Evolutionary conservation across 257 asterid species (phyloP), one percentile per base, ranked within the genome.

Genomic region (Solanum clarkiae): DNA sequence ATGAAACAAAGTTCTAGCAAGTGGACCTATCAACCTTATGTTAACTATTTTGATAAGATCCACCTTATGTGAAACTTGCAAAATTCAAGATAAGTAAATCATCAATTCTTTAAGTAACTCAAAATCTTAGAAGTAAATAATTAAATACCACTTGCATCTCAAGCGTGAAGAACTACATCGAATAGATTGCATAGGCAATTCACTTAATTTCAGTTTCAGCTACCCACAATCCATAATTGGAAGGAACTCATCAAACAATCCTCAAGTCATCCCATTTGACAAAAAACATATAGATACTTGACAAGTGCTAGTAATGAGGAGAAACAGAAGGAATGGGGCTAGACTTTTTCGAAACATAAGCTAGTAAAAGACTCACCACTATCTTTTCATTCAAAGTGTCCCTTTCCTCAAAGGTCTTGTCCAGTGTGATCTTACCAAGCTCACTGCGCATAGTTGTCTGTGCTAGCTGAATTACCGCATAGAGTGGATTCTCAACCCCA

Each of bases 401-500:
- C 84, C 97, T 93, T 88, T 96, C 99, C 89, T 93, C 98, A 85
- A 96, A 96, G n/a, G 98, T 95, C 93, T 95, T 95, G 93, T 95
- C 99, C 56, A 96, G 90, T 17, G 97, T 94, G 86, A 96, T 95
- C 91, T 96, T 96, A 20, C 99, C 98, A 45, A 96, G 94, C 92
- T 96, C 98, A 90, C 99, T 96, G n/a, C 98, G 91, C 98, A 96
- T 96, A 56, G 98, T 94, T 56, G 98, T 96, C 87, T 96, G 99
- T 0, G 99, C 98, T 51, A 95, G 97, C 88, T 94, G 98, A 89
- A 92, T 90, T 56, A 96, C 94, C 26, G 98, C 96, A 89, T 90
- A 93, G 32, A 96, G 70, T 9, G 98, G 99, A 89, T 92, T 91
- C 87, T 93, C 94, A 86, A 96, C 99, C 42, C 99, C 98, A 89